Conservation (phyloP, 2,329 filamentous ascomycete genomes). For the Emmonsiellopsis sp. region DNA sequence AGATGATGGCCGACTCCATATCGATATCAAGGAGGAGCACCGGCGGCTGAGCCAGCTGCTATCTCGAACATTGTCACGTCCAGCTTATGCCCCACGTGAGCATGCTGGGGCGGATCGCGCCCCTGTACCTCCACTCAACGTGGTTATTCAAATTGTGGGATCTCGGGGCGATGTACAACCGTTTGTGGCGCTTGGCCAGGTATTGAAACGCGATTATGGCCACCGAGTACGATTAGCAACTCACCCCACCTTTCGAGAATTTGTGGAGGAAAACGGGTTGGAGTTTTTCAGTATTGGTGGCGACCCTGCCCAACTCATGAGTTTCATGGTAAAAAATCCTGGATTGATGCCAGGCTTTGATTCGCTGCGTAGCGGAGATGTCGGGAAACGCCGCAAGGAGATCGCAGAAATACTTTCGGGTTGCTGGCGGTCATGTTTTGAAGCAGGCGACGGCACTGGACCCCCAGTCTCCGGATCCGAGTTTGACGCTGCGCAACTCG, state of each 20-base stretch:
- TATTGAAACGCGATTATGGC: slow-evolving; percentile 53
- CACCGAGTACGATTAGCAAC: slow-evolving; percentile 68
- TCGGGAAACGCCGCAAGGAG: slow-evolving; percentile 62
- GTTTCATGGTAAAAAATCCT: slow-evolving; percentile 86
- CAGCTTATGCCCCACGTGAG: slow-evolving; percentile 46
- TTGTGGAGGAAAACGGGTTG: slow-evolving; percentile 60
- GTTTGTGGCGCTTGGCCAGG: slow-evolving; percentile 60
- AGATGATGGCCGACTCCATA: slow-evolving; percentile 70
- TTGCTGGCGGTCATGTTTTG: slow-evolving; percentile 78
- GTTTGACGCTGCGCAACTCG: slow-evolving; percentile 36
- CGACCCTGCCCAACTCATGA: slow-evolving; percentile 67
- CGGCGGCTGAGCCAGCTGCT: slow-evolving; percentile 57
- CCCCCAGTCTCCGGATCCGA: slow-evolving; percentile 42
- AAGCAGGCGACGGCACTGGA: slow-evolving; percentile 60
- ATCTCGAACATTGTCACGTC: slow-evolving; percentile 35
- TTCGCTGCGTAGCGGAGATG: slow-evolving; percentile 64
- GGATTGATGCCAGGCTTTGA: slow-evolving; percentile 77
- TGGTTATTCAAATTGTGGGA: slow-evolving; percentile 67
- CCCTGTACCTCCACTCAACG: slow-evolving; percentile 52
- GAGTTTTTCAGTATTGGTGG: slow-evolving; percentile 73
- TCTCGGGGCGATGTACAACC: slow-evolving; percentile 69
- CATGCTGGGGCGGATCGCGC: slow-evolving; percentile 56
- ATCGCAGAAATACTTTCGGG: slow-evolving; percentile 74
- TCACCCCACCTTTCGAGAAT: slow-evolving; percentile 57
- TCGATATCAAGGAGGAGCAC: slow-evolving; percentile 66